Percentiles rank a stretch among this genome's conserved stretches.
Evolutionary conservation across 164 flowering plant species (phyloP).

Genomic region (Brasenia schreberi): DNA sequence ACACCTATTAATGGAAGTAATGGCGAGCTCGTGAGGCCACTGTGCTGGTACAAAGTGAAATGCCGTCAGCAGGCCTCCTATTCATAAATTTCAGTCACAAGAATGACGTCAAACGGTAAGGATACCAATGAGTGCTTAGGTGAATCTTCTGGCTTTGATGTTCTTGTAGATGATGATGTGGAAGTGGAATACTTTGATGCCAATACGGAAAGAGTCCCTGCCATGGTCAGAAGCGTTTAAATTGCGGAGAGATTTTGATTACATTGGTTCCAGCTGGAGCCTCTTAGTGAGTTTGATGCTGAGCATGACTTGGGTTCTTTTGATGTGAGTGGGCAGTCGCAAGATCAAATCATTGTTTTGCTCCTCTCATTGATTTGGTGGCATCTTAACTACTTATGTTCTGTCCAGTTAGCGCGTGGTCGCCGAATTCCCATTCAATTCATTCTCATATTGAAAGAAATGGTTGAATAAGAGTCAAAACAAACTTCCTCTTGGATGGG

Average conservation of each 20-base stretch:
- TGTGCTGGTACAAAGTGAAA: slow-evolving; percentile 19
- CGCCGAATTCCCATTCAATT: no score
- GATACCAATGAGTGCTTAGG: slow-evolving; percentile 57
- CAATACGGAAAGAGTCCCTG: slow-evolving; percentile 29
- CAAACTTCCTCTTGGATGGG: slow-evolving; percentile 21
- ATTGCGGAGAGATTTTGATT: slow-evolving; percentile 27
- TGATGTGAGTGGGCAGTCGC: slow-evolving; percentile 11
- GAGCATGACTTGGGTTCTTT: slow-evolving; percentile 32
- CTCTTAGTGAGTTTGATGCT: slow-evolving; percentile 28
- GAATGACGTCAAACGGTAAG: slow-evolving; percentile 42
- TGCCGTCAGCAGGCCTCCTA: slow-evolving; percentile 15
- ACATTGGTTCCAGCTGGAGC: slow-evolving; percentile 23
- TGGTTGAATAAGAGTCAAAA: no score
- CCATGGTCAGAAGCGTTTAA: slow-evolving; percentile 31
- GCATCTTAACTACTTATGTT: no score
- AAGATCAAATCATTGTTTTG: background rate
- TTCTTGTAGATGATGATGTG: slow-evolving; percentile 76
- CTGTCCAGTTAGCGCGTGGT: no score
- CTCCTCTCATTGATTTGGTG: no score
- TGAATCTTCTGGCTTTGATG: slow-evolving; percentile 94
- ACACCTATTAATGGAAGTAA: slow-evolving; percentile 16
- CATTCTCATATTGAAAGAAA: no score
- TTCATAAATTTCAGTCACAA: slow-evolving; percentile 18
- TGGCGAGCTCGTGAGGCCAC: slow-evolving; percentile 11
- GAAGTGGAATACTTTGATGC: slow-evolving; percentile 56